These are phyloP conservation scores for Aspergillus felis DNA, from an alignment of 2,329 filamentous ascomycete genomes.

Conservation along the genomic window DNA sequence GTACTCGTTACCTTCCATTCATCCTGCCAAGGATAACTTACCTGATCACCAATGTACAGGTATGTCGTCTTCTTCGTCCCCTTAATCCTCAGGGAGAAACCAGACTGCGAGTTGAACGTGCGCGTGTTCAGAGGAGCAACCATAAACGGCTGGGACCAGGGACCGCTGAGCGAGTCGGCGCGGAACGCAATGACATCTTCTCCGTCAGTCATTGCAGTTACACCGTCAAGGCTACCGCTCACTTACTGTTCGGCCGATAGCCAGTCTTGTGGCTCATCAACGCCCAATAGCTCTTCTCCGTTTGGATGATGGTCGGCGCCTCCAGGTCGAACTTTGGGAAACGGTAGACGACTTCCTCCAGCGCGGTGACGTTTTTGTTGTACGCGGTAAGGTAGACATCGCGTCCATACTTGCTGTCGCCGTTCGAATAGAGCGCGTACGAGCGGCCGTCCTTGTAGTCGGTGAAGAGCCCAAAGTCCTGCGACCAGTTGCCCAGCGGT, in stretches of 20 bases:
- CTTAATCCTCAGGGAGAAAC: conserved; percentile 47
- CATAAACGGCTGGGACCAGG: conserved; percentile 55
- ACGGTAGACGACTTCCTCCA: conserved; percentile 52
- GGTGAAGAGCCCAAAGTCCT: conserved; percentile 59
- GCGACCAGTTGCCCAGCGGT: conserved; percentile 60
- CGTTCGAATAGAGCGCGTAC: conserved; percentile 59
- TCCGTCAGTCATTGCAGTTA: neutral
- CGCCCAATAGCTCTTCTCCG: conserved; percentile 57
- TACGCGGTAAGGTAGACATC: conserved; percentile 57
- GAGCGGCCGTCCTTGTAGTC: conserved; percentile 56
- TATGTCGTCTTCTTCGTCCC: conserved; percentile 49
- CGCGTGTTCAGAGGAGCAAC: conserved; percentile 50
- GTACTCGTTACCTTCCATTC: conserved; percentile 8
- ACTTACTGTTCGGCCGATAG: conserved; percentile 55
- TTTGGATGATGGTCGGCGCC: conserved; percentile 58
- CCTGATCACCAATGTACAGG: conserved; percentile 47
- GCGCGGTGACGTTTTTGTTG: conserved; percentile 49
- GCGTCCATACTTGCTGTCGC: conserved; percentile 51
- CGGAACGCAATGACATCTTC: conserved; percentile 54
- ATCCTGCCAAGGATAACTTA: neutral
- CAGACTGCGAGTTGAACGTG: conserved; percentile 53
- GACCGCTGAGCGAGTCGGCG: conserved; percentile 48
- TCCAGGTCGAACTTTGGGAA: conserved; percentile 60
- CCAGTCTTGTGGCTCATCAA: conserved; percentile 63
- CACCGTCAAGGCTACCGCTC: accelerated